Base-by-base conservation (phyloP, 768 basidiomycete species). In the Pulveroboletus sp. region DNA sequence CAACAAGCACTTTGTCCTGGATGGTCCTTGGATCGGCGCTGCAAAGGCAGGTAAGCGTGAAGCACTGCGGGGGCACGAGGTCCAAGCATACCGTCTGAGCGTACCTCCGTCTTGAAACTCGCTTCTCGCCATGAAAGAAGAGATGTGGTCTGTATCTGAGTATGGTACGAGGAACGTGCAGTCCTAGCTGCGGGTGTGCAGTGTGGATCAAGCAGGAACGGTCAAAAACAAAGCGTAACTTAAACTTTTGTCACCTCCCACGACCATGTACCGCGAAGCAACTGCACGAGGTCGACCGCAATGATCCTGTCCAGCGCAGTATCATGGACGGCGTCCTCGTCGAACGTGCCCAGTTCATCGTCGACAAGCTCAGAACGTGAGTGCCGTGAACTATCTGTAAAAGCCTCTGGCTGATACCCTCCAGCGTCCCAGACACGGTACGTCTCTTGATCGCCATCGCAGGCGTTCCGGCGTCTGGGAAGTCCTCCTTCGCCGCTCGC, bases 381-480 rank as follows among this genome's bases (percentile, higher is more conserved):
- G 72, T 48, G 10, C 13, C 17, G 1, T 8, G 8, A 2, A 17
- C 24, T 8, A 4, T 21, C 26, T 7, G 2, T 17, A 1, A 15
- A 21, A 2, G 21, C 21, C 10, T 10, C 41, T 8, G 0, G n/a
- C 38, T 45, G 10, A 40, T 0, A 17, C n/a, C 1, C 26, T 1
- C 4, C 46, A 67, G 60, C 8, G 41, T 55, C 14, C 65, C 55
- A 2, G 43, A 51, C 30, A 55, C 56, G 0, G 30, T 56, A 0
- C 80, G 89, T 28, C 72, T 90, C 28, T 66, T 92, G 13, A 76
- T 91, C 31, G 90, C 86, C 32, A 76, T 91, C 50, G 72, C 82
- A 33, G 89, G 89, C 8, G 78, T 86, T 15, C 93, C 94, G 4
- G 94, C 89, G 1, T 86, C 87, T 0, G 92, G 93, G 15, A 96